phyloP scores from a whole-genome alignment of 805 yeast species.

The Pichia thaimueangensis region DNA sequence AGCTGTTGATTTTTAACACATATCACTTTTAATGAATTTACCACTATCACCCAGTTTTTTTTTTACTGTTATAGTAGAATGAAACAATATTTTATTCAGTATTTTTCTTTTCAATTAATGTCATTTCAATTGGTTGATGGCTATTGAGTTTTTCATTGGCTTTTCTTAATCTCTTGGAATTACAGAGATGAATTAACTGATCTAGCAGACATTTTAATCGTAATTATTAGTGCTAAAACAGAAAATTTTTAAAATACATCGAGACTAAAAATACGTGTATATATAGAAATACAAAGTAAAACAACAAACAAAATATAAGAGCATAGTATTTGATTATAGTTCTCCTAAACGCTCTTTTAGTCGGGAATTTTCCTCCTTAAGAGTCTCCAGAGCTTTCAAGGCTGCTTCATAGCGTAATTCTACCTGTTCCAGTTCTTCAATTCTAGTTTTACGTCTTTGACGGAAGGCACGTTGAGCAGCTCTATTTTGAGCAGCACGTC shows the following conservation, averaged over 20 bases:
- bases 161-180: not conserved
- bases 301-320: too few species aligned
- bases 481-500: constrained; percentile 88
- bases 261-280: too few species aligned
- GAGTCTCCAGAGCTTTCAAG: constrained; percentile 57
- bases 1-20: too few species aligned
- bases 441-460: constrained; percentile 72
- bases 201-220: not conserved
- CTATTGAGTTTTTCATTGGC: not conserved
- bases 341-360: too few species aligned
- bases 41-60: too few species aligned
- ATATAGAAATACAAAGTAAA: too few species aligned
- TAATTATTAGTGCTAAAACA: not conserved
- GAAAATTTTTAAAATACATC: too few species aligned
- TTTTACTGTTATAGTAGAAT: not conserved
- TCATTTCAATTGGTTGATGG: too few species aligned
- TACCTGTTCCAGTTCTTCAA: constrained; percentile 71
- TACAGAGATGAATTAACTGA: not conserved
- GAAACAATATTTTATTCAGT: too few species aligned
- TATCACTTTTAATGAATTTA: not conserved
- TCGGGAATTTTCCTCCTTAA: constrained; percentile 63
- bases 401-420: constrained; percentile 58
- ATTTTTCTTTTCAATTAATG: not conserved
- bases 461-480: constrained; percentile 90
- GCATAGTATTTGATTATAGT: too few species aligned